Evolutionary conservation across 1,139 yeast species (phyloP).

Genomic region (Geotrichum bryndzae): DNA sequence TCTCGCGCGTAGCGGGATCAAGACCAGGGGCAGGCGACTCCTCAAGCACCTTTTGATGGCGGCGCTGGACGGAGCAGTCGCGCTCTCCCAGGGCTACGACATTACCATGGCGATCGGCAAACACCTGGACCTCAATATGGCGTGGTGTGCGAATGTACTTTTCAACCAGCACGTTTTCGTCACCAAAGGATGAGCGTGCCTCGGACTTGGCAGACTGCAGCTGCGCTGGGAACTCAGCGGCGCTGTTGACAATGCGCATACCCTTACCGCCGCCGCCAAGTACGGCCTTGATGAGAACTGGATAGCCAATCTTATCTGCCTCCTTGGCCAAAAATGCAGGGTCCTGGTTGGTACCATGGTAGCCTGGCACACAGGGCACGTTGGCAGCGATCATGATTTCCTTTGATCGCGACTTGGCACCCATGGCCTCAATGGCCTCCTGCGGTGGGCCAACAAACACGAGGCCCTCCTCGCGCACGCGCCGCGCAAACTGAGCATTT

Average conservation of each 20-base stretch:
- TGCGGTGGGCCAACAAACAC: constrained; percentile 45
- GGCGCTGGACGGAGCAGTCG: constrained; percentile 46
- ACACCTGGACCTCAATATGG: constrained; percentile 45
- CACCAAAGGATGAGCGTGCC: constrained; percentile 41
- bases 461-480: constrained; percentile 37
- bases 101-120: constrained; percentile 43
- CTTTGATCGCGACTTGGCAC: constrained; percentile 34
- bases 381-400: constrained; percentile 35
- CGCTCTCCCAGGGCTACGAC: constrained; percentile 44
- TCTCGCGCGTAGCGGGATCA: constrained; percentile 47
- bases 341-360: constrained; percentile 38
- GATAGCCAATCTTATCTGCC: constrained; percentile 42
- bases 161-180: constrained; percentile 43
- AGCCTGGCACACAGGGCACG: constrained; percentile 48
- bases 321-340: constrained; percentile 32
- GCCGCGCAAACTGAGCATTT: constrained; percentile 41
- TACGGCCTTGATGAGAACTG: constrained; percentile 46
- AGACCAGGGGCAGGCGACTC: constrained; percentile 50
- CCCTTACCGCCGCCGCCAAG: constrained; percentile 54
- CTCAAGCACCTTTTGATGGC: constrained; percentile 48
- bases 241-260: constrained; percentile 39
- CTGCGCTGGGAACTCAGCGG: constrained; percentile 35
- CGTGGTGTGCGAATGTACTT: constrained; percentile 43
- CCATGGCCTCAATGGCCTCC: constrained; percentile 36
- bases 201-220: constrained; percentile 41